Conservation (phyloP, 768 basidiomycete species). For the Gloeopeniophorella convolvens region DNA sequence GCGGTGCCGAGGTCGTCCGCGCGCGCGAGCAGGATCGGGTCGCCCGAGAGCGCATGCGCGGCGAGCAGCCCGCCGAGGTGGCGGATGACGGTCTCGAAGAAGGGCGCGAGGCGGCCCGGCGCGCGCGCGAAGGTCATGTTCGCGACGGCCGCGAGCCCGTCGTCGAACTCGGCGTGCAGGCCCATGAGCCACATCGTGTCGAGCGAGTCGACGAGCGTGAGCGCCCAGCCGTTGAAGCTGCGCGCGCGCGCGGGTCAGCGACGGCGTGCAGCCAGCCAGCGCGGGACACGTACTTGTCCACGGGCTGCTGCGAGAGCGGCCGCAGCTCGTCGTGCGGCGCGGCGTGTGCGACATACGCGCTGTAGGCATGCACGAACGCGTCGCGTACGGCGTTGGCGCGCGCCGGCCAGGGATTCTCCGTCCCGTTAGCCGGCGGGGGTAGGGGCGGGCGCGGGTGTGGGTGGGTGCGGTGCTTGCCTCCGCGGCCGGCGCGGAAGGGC, state of each 20-base stretch:
- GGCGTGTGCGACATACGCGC: slow-evolving; percentile 54
- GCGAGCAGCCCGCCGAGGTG: slow-evolving; percentile 72
- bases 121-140: slow-evolving; percentile 47
- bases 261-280: background rate
- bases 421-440: background rate
- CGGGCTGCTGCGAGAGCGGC: slow-evolving; percentile 41
- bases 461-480: no score
- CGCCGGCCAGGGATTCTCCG: slow-evolving; percentile 36
- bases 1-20: slow-evolving; percentile 75
- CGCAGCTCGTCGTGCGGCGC: slow-evolving; percentile 55
- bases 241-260: background rate
- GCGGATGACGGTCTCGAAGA: slow-evolving; percentile 83
- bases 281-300: slow-evolving; percentile 44
- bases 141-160: slow-evolving; percentile 50
- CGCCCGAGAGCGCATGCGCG: slow-evolving; percentile 68
- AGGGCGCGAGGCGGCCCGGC: slow-evolving; percentile 40
- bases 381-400: slow-evolving; percentile 51
- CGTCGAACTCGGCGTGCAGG: slow-evolving; percentile 59
- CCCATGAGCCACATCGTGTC: slow-evolving; percentile 85
- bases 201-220: slow-evolving; percentile 73
- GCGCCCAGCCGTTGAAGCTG: slow-evolving; percentile 79
- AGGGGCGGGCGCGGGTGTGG: background rate
- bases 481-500: no score
- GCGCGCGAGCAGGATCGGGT: slow-evolving; percentile 53
- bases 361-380: slow-evolving; percentile 63